Evolutionary conservation across 2,329 filamentous ascomycete species (phyloP).

Genomic region (Diaporthe humulicola): DNA sequence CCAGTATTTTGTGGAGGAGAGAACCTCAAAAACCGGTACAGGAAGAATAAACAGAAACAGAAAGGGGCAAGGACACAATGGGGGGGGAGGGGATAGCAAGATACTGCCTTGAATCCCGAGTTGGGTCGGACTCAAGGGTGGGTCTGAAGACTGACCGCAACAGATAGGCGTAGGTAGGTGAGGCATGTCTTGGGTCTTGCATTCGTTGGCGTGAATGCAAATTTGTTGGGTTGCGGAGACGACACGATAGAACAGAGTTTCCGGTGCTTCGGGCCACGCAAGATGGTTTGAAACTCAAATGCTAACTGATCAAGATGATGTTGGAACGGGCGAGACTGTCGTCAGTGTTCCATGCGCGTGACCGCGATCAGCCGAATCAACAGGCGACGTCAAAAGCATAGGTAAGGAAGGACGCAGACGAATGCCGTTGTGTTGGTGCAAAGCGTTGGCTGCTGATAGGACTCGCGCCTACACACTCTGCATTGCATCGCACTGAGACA

Average conservation of each 20-base stretch:
- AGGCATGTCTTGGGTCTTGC: not conserved
- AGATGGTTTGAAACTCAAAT: not conserved
- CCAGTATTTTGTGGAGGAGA: not conserved
- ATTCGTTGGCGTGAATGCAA: not conserved
- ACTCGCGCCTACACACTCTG: not conserved
- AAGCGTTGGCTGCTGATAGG: not conserved
- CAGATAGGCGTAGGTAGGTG: not conserved
- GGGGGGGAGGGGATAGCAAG: not conserved
- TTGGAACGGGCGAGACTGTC: not conserved
- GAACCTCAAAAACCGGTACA: not conserved
- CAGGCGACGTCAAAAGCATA: not conserved
- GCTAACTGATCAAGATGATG: not conserved
- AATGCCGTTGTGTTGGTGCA: not conserved
- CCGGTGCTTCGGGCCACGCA: not conserved
- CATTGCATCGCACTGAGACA: constrained; percentile 24
- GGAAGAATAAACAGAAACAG: not conserved
- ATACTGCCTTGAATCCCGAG: not conserved
- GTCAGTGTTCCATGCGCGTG: not conserved
- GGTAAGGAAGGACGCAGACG: not conserved
- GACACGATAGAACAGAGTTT: not conserved
- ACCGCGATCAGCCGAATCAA: not conserved
- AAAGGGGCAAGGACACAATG: not conserved
- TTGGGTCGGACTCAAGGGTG: not conserved
- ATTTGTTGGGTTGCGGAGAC: not conserved
- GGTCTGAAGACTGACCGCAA: not conserved